These are phyloP conservation scores for Rhynchospora pubera DNA, from an alignment of 176 grass and related monocot species.

Conservation along the genomic window DNA sequence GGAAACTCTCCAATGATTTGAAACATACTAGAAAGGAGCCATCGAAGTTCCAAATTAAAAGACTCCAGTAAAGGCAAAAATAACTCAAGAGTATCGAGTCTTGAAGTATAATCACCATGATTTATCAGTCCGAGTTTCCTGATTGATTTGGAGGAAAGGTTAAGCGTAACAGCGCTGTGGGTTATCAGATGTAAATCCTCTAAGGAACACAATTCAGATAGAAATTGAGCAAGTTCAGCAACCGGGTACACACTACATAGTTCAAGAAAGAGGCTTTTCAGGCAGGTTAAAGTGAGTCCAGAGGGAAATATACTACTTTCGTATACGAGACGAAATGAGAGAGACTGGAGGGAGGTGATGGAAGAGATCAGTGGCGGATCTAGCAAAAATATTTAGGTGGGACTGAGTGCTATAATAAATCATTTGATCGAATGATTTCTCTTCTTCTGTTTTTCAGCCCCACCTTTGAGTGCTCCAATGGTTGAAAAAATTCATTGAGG, in stretches of 20 bases:
- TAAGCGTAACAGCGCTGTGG: background rate
- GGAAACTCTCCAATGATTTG: background rate
- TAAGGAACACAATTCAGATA: background rate
- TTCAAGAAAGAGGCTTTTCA: background rate
- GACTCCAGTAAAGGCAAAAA: background rate
- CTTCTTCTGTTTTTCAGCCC: no score
- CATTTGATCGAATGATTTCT: no score
- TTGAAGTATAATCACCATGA: background rate
- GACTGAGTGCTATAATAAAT: no score
- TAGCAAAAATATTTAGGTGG: no score
- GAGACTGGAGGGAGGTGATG: background rate
- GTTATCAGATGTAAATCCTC: background rate
- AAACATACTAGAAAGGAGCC: background rate
- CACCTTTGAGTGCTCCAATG: no score
- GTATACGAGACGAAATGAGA: background rate
- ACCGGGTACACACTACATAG: background rate
- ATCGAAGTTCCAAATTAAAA: background rate
- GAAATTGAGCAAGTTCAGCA: background rate
- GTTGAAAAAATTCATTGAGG: no score
- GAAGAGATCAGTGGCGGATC: no score
- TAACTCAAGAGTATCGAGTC: background rate
- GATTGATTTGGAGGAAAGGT: background rate
- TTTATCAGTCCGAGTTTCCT: background rate
- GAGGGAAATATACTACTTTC: background rate
- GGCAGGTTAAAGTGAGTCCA: background rate